A percentile compares a stretch with the other conserved stretches of the same genome.
phyloP scores from a whole-genome alignment of 768 basidiomycete genomes.

The Lactarius psammicola region DNA sequence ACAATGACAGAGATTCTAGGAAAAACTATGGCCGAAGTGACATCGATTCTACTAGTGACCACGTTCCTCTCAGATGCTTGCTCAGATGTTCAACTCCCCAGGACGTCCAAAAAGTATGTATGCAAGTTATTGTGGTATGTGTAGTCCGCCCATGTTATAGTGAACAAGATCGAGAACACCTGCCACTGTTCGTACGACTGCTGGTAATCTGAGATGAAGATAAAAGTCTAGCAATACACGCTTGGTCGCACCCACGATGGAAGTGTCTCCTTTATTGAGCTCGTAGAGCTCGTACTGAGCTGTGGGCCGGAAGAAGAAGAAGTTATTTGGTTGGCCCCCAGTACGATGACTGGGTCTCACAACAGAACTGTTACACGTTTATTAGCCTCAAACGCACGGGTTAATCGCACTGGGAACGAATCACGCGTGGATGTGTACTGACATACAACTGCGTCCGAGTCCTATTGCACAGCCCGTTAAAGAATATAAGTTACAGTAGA shows the following conservation, averaged over 20 bases:
- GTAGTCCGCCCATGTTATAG: neutral
- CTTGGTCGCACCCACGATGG: neutral
- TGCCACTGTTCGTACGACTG: neutral
- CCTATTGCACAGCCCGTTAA: neutral
- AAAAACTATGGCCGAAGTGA: no score
- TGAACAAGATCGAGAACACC: neutral
- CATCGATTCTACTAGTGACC: no score
- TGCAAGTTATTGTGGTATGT: no score
- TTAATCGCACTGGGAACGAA: neutral
- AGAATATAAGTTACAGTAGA: neutral
- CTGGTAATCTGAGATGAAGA: no score
- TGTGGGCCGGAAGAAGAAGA: neutral
- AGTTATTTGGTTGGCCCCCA: neutral
- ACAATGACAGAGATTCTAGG: no score
- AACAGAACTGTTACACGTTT: no score
- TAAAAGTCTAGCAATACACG: neutral
- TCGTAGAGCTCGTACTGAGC: neutral
- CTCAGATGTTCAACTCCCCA: no score
- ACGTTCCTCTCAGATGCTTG: no score
- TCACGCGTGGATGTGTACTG: neutral
- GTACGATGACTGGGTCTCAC: no score
- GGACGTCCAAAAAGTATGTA: no score
- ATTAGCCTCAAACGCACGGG: neutral
- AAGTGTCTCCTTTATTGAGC: neutral
- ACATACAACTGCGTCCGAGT: neutral